Evolutionary conservation across 495 filamentous ascomycete species (phyloP), one percentile per base, ranked within the genome.

Genomic region (Xylaria longipes): DNA sequence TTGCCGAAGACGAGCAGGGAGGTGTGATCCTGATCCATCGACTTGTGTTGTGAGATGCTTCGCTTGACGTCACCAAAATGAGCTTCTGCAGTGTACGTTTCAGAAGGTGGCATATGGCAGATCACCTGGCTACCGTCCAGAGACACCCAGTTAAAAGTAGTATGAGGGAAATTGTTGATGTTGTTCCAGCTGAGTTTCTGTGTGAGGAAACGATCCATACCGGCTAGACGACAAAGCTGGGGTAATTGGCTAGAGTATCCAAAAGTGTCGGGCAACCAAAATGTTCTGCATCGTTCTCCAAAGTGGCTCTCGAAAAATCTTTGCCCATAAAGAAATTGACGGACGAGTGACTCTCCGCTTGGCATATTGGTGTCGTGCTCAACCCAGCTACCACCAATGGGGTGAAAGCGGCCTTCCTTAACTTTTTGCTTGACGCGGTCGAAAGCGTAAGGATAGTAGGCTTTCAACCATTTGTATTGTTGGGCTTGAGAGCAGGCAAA

Each of bases 291-390:
- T 70, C 96, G 90, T 76, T 93, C 89, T 33, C 96, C 96, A 80
- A 99, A 99, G 71, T 92, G 89, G 78, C 93, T 94, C 78, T 99
- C 92, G 74, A 97, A 99, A 81, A 94, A 97, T 39, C 96, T 88
- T 78, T 99, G 96, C 35, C 94, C 94, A 72, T 97, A 97, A 39
- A 98, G 77, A 76, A 99, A 99, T 77, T 99, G 96, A n/a, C 96
- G 89, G 63, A 95, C 90, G 29, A 99, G 86, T 6, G 95, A 97
- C 81, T 99, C 96, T 46, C 96, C 96, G 73, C 94, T 93, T 0
- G 96, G 96, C 86, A 99, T 85, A 80, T 99, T 99, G 48, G 96
- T 99, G 77, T 99, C 96, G 78, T 99, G 96, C 75, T 99, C 96
- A 22, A 99, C 96, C 96, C 96, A 99, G 80, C 94, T 97, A 52